Evolutionary conservation across 2,329 filamentous ascomycete genomes (phyloP), one percentile per base, ranked within the genome.

Genomic region (Plenodomus lindquistii): DNA sequence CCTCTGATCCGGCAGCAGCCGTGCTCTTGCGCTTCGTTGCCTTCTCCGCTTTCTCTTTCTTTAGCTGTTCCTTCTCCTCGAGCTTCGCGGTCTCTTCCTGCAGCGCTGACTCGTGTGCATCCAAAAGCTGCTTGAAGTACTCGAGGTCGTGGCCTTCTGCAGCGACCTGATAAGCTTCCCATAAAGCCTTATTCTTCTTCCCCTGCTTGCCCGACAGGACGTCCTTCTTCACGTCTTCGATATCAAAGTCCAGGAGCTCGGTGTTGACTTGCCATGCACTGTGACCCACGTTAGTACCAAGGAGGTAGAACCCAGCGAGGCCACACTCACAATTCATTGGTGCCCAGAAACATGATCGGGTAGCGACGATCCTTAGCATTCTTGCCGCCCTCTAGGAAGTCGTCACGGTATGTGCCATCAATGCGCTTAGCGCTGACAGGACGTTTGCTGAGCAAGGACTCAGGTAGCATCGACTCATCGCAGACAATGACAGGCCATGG

Each of bases 401-500:
- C 89, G 50, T 91, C 89, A 44, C 89, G 86, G 72, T 94, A 96
- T 35, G 87, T 88, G 48, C 93, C 93, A 73, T 97, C 93, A 18
- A 83, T 77, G 49, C 88, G 85, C 62, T 84, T 85, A 18, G 93
- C 91, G 37, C 90, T 91, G 44, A 96, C 89, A 8, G 93, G 94
- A 52, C 94, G 87, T 38, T 82, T 83, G 64, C 82, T 88, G 45
- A 95, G 75, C 19, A 99, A 82, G 13, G 81, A 85, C 48, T 85
- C 80, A 2, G 94, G 93, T 17, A 99, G 85, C 87, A 99, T 97
- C 54, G 87, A 86, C 73, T 99, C 93, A 69, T 96, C 91, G 71
- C 90, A 94, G 62, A 99, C 85, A 68, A 99, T 89, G 45, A 91
- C 87, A 15, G 94, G 94, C 94, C 94, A 99, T 34, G 90, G 87